A percentile compares a stretch with the other conserved stretches of the same genome.
Evolutionary conservation across 164 flowering plant genomes (phyloP).

Genomic region (Vitis cinerea): DNA sequence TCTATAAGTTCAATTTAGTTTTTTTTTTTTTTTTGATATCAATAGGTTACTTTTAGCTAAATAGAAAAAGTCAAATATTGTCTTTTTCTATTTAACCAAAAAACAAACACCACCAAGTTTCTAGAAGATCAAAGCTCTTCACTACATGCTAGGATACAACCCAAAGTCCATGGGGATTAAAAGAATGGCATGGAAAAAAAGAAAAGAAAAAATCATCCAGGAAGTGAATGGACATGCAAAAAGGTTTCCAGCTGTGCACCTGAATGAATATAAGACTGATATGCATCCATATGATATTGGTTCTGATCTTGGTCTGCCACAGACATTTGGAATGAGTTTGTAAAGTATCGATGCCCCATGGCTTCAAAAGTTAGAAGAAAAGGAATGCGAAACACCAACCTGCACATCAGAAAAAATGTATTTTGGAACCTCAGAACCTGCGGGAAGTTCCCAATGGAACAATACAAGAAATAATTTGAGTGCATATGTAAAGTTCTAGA

Average conservation of each 20-base stretch:
- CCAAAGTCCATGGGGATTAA: too few relatives aligned
- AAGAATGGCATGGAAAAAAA: too few relatives aligned
- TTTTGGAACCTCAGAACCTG: too few relatives aligned
- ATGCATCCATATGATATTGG: neutral
- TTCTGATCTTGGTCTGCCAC: conserved; percentile 14
- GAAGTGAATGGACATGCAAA: neutral
- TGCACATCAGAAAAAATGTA: conserved; percentile 1
- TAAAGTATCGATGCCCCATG: conserved; percentile 17
- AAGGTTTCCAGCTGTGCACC: conserved; percentile 4
- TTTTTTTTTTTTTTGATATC: too few relatives aligned
- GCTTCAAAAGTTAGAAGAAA: neutral
- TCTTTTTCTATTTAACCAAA: too few relatives aligned
- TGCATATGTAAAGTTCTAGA: too few relatives aligned
- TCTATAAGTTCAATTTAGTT: too few relatives aligned
- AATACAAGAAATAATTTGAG: conserved; percentile 3
- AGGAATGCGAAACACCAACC: neutral
- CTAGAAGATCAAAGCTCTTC: too few relatives aligned
- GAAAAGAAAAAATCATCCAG: neutral
- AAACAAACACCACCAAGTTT: too few relatives aligned
- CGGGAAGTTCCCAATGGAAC: neutral
- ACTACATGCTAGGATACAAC: too few relatives aligned
- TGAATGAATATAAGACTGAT: neutral
- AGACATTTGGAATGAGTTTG: conserved; percentile 9
- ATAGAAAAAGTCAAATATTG: too few relatives aligned
- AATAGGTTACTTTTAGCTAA: too few relatives aligned